A percentile compares a stretch with the other conserved stretches of the same genome.
Evolutionary conservation across 768 basidiomycete genomes (phyloP).

Genomic region (Hortiboletus campestris): DNA sequence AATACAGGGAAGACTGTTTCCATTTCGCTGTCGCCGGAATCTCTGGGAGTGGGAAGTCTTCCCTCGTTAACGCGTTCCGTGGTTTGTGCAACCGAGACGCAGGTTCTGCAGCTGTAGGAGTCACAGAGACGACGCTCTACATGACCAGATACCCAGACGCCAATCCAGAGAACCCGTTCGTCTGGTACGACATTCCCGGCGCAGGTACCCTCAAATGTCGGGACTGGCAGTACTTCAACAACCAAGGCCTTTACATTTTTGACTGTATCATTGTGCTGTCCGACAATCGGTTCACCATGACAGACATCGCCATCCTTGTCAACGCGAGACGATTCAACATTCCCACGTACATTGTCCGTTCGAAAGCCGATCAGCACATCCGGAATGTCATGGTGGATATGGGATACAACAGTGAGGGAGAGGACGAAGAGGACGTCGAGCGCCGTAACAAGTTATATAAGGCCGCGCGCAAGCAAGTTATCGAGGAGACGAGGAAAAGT

Average conservation of each 20-base stretch:
- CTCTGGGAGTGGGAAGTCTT: conserved; percentile 38
- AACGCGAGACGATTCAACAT: conserved; percentile 18
- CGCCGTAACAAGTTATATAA: conserved; percentile 2
- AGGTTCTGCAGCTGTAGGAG: conserved; percentile 16
- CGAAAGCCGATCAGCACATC: conserved; percentile 24
- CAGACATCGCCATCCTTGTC: conserved; percentile 18
- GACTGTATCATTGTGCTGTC: conserved; percentile 23
- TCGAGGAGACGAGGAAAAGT: conserved; percentile 8
- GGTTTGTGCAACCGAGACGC: conserved; percentile 24
- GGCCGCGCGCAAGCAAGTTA: conserved; percentile 8
- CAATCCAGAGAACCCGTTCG: conserved; percentile 11
- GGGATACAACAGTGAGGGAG: conserved; percentile 20
- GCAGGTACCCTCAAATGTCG: conserved; percentile 18
- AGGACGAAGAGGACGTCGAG: conserved; percentile 8
- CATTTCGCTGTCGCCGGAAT: conserved; percentile 37
- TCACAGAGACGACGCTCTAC: conserved; percentile 18
- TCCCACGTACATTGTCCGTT: conserved; percentile 23
- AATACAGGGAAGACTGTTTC: conserved; percentile 27
- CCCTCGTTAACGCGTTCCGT: conserved; percentile 37
- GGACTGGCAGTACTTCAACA: conserved; percentile 25
- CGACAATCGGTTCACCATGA: conserved; percentile 24
- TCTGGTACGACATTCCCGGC: conserved; percentile 26
- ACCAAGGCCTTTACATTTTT: conserved; percentile 25
- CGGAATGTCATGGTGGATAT: conserved; percentile 17
- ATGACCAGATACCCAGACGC: conserved; percentile 16